Evolutionary conservation across 805 yeast species (phyloP), one percentile per base, ranked within the genome.

Genomic region (Sungouiozyma ichnusensis): DNA sequence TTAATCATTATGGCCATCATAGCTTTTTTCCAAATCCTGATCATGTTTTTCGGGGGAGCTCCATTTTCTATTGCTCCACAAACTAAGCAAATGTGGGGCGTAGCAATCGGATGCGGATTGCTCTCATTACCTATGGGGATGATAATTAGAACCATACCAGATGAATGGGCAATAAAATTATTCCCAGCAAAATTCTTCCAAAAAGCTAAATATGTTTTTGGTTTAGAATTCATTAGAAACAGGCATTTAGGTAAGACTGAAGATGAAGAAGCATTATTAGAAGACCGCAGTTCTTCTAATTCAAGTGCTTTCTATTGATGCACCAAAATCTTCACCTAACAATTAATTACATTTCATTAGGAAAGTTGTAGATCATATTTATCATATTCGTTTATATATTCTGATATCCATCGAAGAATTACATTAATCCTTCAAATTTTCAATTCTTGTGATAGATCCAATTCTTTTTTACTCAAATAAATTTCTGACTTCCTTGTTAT

Each of bases 21-120:
- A 62, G 92, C 80, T 24, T 88, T 83, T 4, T 76, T 79, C 64
- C 98, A 92, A 66, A 68, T 87, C 3, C 62, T 90, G 41, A 90
- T 92, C 53, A 92, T 92, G 97, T 84, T 79, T 64, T 90, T 85
- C 48, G 99, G 99, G 42, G 98, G 99, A 43, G 84, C 90, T 35
- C 96, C 98, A 0, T 92, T 92, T 64, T 77, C 88, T 6, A 72
- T 88, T 49, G 76, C 76, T 2, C 72, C 81, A 47, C 94, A 84
- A 63, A 81, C 94, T 1, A 82, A 83, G 6, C 77, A 77, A 1
- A 78, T 80, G 83, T 94, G 98, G 98, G 92, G 75, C 1, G 78
- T 86, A 2, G 92, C 97, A 0, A 63, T 90, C 4, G 55, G 83
- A 20, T 77, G 94, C 65, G 97, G 97, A 24, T 58, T 82, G 48